Percentiles rank a stretch among this genome's conserved stretches.
Evolutionary conservation across 371 early-diverging fungal species (phyloP).

Genomic region (Ordospora pajunii): DNA sequence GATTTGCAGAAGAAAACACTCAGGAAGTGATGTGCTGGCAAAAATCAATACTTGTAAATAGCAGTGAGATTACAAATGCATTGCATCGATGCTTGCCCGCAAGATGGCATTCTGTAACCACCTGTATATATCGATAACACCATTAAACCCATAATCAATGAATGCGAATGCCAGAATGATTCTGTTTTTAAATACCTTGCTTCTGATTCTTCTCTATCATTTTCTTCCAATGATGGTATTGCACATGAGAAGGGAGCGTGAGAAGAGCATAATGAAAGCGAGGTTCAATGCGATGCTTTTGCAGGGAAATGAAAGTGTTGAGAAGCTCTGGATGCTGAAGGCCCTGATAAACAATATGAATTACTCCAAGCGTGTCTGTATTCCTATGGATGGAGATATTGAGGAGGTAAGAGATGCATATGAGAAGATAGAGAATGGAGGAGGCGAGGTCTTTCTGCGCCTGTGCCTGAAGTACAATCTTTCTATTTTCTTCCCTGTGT

Average conservation of each 20-base stretch:
- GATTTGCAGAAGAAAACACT: constrained; percentile 36
- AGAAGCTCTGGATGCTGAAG: constrained; percentile 6
- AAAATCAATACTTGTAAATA: background rate
- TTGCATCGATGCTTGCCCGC: too few relatives aligned
- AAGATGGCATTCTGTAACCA: too few relatives aligned
- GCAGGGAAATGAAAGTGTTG: background rate
- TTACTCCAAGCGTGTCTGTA: background rate
- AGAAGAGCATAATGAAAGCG: background rate
- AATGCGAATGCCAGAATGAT: background rate
- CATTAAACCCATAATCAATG: too few relatives aligned
- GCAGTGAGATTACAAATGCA: background rate
- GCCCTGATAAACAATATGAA: background rate
- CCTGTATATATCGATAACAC: too few relatives aligned
- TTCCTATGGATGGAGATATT: background rate
- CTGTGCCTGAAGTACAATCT: background rate
- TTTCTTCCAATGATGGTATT: background rate
- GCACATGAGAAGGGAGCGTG: background rate
- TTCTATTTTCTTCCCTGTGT: constrained; percentile 14
- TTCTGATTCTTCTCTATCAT: background rate
- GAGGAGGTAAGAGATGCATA: background rate
- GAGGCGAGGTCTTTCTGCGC: background rate
- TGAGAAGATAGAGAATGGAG: background rate
- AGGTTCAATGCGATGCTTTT: background rate
- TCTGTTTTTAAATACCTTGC: background rate
- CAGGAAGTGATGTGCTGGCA: background rate